Conservation (phyloP, 257 asterid species). For the Osmanthus fragrans region DNA sequence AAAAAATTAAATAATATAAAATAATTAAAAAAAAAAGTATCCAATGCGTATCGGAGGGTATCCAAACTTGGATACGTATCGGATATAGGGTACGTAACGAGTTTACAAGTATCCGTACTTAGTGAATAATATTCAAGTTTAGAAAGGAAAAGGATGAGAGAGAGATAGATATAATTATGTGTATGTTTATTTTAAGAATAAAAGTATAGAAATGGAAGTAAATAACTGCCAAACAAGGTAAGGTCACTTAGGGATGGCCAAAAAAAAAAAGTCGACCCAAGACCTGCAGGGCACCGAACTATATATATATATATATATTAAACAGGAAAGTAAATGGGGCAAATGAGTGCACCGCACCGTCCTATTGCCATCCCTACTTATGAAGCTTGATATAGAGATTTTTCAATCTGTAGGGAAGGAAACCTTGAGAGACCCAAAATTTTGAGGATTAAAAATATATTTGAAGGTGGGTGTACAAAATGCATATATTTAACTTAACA, state of each 20-base stretch:
- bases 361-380: not conserved
- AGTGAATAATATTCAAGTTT: not conserved
- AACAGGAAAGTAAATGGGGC: no score
- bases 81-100: no score
- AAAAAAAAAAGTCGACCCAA: not conserved
- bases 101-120: no score
- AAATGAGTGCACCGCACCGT: no score
- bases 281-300: no score
- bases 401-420: not conserved
- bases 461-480: not conserved
- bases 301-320: no score
- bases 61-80: no score
- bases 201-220: constrained; percentile 3
- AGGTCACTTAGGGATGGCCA: not conserved
- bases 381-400: not conserved
- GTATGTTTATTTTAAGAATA: constrained; percentile 12
- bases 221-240: constrained; percentile 4
- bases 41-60: no score
- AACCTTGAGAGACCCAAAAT: not conserved
- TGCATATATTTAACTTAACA: not conserved
- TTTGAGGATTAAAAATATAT: not conserved
- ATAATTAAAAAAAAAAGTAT: no score
- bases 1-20: no score
- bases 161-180: not conserved
- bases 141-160: not conserved